Evolutionary conservation across 169 alveolate species (phyloP).

Genomic region (Plasmodium knowlesi): DNA sequence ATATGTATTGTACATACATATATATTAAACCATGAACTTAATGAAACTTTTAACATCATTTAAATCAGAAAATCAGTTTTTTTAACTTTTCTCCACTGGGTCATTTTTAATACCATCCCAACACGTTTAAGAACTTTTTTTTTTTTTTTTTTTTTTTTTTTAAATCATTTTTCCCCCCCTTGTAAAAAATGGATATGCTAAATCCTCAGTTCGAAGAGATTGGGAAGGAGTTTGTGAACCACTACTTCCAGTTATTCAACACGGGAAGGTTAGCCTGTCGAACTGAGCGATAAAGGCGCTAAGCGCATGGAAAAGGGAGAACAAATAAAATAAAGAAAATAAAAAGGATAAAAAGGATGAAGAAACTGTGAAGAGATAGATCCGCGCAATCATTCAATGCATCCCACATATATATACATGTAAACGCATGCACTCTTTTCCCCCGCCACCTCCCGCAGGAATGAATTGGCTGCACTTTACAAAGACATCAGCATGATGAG

Average conservation of each 20-base stretch:
- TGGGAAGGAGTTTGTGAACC: slow-evolving; percentile 86
- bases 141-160: slow-evolving; percentile 3
- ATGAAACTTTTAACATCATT: not conserved
- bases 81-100: not conserved
- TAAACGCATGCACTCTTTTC: not conserved
- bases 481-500: slow-evolving; percentile 76
- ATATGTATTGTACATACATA: not conserved
- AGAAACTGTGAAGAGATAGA: not conserved
- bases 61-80: not conserved
- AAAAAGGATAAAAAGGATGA: not conserved
- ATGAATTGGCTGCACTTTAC: slow-evolving; percentile 61
- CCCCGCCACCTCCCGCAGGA: slow-evolving; percentile 6
- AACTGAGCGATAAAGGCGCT: not conserved
- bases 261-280: slow-evolving; percentile 77
- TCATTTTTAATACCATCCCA: not conserved
- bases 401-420: not conserved
- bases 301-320: not conserved
- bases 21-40: not conserved
- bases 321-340: not conserved
- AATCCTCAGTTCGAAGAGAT: slow-evolving; percentile 83
- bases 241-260: slow-evolving; percentile 85
- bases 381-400: not conserved
- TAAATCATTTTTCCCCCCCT: slow-evolving; percentile 1
- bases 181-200: slow-evolving; percentile 70
- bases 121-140: not conserved